phyloP scores from a whole-genome alignment of 257 asterid species.

The Dorcoceras hygrometricum region DNA sequence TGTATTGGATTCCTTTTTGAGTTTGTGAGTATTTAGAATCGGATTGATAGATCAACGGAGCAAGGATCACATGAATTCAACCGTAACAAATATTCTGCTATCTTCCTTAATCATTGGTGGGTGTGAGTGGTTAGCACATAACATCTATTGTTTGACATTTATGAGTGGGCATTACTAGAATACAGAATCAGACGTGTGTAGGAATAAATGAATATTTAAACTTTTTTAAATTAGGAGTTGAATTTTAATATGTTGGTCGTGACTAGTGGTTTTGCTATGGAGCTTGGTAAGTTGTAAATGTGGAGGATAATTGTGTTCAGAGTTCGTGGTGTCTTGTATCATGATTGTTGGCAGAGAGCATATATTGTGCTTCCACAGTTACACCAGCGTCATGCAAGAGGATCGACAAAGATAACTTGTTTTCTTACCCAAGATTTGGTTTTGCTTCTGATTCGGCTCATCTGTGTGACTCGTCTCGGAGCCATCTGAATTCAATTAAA shows the following conservation, averaged over 20 bases:
- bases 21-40: background rate
- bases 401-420: background rate
- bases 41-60: background rate
- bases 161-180: slow-evolving; percentile 18
- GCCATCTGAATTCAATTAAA: background rate
- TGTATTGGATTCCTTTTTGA: slow-evolving; percentile 2
- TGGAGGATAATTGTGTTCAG: background rate
- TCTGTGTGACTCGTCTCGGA: background rate
- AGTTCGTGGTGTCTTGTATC: background rate
- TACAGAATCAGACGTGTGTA: slow-evolving; percentile 7
- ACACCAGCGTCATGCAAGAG: background rate
- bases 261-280: background rate
- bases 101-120: slow-evolving; percentile 13
- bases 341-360: no score
- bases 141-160: slow-evolving; percentile 34
- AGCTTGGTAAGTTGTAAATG: background rate
- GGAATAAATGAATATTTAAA: background rate
- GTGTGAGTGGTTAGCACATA: background rate
- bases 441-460: background rate
- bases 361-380: background rate
- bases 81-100: background rate
- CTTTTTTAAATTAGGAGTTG: background rate
- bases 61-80: slow-evolving; percentile 15
- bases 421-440: background rate
- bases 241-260: background rate